Evolutionary conservation across 2,329 filamentous ascomycete genomes (phyloP).

Genomic region (Diplodia sapinea): DNA sequence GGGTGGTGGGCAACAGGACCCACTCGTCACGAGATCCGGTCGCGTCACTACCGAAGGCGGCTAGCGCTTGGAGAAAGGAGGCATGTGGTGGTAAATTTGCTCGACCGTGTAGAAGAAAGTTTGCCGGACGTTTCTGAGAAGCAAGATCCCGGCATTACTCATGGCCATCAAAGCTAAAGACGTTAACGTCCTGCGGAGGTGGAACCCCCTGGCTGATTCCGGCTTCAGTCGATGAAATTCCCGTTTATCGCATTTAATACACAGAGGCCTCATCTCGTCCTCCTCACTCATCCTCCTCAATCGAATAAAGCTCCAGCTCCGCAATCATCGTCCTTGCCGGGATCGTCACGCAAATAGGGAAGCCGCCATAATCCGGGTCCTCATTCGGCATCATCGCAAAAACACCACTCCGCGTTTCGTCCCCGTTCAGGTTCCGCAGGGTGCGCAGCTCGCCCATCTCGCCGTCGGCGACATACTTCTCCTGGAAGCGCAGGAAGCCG

Average conservation of each 20-base stretch:
- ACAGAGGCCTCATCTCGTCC: no score
- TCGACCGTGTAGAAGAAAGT: not conserved
- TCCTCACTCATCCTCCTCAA: not conserved
- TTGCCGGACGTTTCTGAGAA: not conserved
- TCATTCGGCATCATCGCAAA: slow-evolving; percentile 63
- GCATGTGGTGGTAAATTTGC: not conserved
- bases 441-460: slow-evolving; percentile 48
- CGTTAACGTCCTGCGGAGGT: no score
- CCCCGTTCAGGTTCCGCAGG: slow-evolving; percentile 35
- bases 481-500: slow-evolving; percentile 51
- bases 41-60: not conserved
- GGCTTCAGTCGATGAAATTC: no score
- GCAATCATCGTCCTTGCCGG: slow-evolving; percentile 53
- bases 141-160: not conserved
- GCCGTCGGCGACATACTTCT: slow-evolving; percentile 49
- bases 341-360: slow-evolving; percentile 62
- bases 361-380: slow-evolving; percentile 62
- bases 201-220: no score
- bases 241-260: no score
- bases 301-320: slow-evolving; percentile 22
- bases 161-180: not conserved
- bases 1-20: no score
- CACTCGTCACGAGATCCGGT: not conserved
- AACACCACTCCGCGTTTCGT: slow-evolving; percentile 55
- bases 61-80: not conserved